Evolutionary conservation across 2,329 filamentous ascomycete genomes (phyloP).

Genomic region (Cladosporium sp.): DNA sequence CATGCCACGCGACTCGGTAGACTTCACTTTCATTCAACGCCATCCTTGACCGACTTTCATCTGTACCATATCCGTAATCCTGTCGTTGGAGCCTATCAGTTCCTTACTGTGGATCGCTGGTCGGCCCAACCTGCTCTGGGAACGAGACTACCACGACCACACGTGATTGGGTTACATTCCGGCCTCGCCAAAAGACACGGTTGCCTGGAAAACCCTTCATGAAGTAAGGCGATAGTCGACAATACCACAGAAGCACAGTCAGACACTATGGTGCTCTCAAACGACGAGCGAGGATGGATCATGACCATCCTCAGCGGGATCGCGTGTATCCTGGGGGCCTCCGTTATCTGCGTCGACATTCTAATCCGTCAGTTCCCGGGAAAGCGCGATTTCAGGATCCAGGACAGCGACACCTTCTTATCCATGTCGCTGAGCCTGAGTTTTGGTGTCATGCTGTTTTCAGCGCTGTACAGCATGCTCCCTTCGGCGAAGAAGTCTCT

Average conservation of each 20-base stretch:
- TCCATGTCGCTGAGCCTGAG: constrained; percentile 85
- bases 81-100: no score
- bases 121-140: no score
- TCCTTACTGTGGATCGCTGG: no score
- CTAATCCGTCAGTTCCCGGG: constrained; percentile 67
- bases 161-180: no score
- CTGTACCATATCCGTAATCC: no score
- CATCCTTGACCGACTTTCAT: no score
- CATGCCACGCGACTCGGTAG: constrained; percentile 1
- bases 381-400: constrained; percentile 73
- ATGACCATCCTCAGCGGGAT: constrained; percentile 79
- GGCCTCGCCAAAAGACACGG: no score
- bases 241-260: no score
- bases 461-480: constrained; percentile 86
- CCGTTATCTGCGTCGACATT: constrained; percentile 81
- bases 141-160: no score
- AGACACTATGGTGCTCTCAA: constrained; percentile 50
- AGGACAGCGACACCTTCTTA: constrained; percentile 82
- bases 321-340: constrained; percentile 63
- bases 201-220: no score
- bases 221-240: no score
- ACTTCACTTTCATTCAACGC: neutral
- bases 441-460: constrained; percentile 96
- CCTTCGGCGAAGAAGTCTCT: constrained; percentile 79
- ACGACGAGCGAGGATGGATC: constrained; percentile 90